Evolutionary conservation across 148 eudicot genomes (phyloP).

Genomic region (Rhododendron simsii): DNA sequence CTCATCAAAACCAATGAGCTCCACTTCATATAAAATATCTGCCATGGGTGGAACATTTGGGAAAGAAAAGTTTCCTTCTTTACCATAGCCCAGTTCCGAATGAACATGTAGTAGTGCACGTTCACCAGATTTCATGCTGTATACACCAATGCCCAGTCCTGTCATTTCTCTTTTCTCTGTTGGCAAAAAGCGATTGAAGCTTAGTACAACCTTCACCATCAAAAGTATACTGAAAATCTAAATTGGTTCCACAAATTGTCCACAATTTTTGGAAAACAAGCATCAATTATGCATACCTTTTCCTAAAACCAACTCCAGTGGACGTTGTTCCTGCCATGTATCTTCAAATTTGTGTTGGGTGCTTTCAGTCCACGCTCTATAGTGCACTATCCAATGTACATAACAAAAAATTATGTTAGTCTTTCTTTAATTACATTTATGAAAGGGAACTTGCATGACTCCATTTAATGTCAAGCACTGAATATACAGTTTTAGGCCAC

Average conservation of each 20-base stretch:
- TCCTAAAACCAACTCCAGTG: constrained; percentile 73
- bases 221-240: not conserved
- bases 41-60: constrained; percentile 98
- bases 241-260: not conserved
- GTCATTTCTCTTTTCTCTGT: constrained; percentile 92
- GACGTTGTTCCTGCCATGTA: constrained; percentile 92
- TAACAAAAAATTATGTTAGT: not conserved
- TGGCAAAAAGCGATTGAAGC: not conserved
- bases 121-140: constrained; percentile 88
- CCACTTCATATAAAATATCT: constrained; percentile 87
- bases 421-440: not conserved
- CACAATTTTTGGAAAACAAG: not conserved
- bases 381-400: constrained; percentile 54
- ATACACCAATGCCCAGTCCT: constrained; percentile 77
- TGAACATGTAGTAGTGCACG: constrained; percentile 84
- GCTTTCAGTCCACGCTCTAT: constrained; percentile 92
- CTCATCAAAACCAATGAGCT: constrained; percentile 95
- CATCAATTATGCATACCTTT: constrained; percentile 49
- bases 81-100: constrained; percentile 88
- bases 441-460: not conserved
- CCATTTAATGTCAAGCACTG: not conserved
- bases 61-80: constrained; percentile 95
- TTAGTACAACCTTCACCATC: not conserved
- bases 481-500: not conserved
- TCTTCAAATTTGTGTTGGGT: constrained; percentile 95